Evolutionary conservation across 108 stramenopile species (phyloP).

Genomic region (Schizochytrium sp.): DNA sequence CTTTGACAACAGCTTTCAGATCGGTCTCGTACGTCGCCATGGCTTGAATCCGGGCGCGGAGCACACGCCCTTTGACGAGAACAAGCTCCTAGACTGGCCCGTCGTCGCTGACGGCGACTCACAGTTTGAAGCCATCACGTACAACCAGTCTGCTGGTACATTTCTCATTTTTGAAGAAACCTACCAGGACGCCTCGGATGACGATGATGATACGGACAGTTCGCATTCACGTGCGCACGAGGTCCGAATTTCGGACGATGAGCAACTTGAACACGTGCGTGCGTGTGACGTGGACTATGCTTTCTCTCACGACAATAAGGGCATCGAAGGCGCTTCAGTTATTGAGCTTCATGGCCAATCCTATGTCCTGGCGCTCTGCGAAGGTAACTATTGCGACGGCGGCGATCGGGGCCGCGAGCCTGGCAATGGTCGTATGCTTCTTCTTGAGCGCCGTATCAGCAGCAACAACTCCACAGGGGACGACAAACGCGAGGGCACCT

Average conservation of each 20-base stretch:
- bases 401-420: constrained; percentile 38
- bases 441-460: constrained; percentile 44
- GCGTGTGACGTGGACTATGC: not conserved
- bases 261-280: not conserved
- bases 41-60: not conserved
- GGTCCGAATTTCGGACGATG: not conserved
- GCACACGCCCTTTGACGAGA: not conserved
- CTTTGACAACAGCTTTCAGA: not conserved
- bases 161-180: not conserved
- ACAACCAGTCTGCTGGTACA: not conserved
- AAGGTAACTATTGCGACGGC: constrained; percentile 64
- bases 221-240: not conserved
- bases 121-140: not conserved
- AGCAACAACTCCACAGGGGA: not conserved
- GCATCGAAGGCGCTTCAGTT: constrained; percentile 62
- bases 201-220: too few species aligned
- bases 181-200: not conserved
- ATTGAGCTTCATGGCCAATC: constrained; percentile 40
- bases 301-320: constrained; percentile 37
- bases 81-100: not conserved
- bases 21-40: not conserved
- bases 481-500: not conserved
- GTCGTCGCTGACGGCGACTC: not conserved
- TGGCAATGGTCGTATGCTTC: constrained; percentile 56
- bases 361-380: constrained; percentile 59